A percentile compares a stretch with the other conserved stretches of the same genome.
Conservation (phyloP, 331 rosid species). For the Phaseolus coccineus region DNA sequence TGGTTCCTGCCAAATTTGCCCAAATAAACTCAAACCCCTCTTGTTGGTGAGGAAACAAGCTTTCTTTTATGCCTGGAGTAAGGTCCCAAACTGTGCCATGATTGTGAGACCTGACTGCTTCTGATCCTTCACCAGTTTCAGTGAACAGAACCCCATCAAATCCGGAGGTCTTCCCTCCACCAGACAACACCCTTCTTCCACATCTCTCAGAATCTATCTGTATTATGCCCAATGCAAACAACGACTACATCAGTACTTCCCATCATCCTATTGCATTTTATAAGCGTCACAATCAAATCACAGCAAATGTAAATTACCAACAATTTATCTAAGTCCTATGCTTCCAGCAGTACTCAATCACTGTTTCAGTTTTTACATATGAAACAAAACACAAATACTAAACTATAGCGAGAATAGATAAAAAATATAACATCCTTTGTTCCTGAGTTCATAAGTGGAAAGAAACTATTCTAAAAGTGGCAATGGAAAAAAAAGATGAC, state of each 20-base stretch:
- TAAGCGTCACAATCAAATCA: not conserved
- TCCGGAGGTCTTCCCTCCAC: not conserved
- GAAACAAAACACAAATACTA: not conserved
- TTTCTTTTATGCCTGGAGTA: constrained; percentile 35
- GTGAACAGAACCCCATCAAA: constrained; percentile 26
- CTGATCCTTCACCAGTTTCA: not conserved
- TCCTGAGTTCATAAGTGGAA: not conserved
- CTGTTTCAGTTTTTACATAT: not conserved
- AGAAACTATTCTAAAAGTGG: not conserved
- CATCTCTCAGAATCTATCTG: not conserved
- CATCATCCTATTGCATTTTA: not conserved
- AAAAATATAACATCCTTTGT: not conserved
- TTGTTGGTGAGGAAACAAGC: constrained; percentile 49
- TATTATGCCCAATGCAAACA: not conserved
- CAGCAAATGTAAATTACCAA: not conserved
- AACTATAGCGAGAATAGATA: not conserved
- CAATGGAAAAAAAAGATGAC: not conserved
- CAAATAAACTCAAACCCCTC: constrained; percentile 57
- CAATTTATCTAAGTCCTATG: not conserved
- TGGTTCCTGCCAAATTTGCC: constrained; percentile 49
- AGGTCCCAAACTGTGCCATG: constrained; percentile 51
- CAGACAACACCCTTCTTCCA: not conserved
- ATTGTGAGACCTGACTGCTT: not conserved
- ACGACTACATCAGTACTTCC: not conserved
- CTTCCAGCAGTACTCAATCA: not conserved